Evolutionary conservation across 108 stramenopile genomes (phyloP).

Genomic region (Discostella pseudostelligera): DNA sequence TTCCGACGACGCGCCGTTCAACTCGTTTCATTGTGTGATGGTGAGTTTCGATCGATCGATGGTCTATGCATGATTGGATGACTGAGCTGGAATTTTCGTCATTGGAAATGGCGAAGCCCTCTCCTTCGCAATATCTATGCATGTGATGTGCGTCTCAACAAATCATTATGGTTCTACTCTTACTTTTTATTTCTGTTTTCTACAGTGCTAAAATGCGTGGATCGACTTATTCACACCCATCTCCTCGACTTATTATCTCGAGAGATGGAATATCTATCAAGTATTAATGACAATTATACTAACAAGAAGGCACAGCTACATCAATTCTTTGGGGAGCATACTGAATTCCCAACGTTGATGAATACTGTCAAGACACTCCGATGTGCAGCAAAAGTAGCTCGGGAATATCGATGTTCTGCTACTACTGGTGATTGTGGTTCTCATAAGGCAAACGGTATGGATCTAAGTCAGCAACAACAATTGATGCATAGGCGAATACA

Average conservation of each 20-base stretch:
- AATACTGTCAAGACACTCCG: conserved; percentile 23
- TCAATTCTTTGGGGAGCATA: conserved; percentile 37
- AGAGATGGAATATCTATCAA: conserved; percentile 46
- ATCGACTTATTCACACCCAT: conserved; percentile 49
- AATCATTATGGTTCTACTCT: neutral
- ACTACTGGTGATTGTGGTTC: neutral
- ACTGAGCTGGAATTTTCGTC: neutral
- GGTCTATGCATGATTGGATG: neutral
- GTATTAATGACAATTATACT: conserved; percentile 8
- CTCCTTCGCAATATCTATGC: neutral
- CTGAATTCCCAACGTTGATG: conserved; percentile 31
- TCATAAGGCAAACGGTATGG: too few species aligned
- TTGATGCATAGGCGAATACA: conserved; percentile 19
- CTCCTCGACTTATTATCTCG: conserved; percentile 45
- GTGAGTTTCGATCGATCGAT: conserved; percentile 13
- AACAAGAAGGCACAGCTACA: conserved; percentile 18
- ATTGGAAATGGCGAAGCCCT: too few species aligned
- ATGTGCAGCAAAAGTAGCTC: conserved; percentile 24
- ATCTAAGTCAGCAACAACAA: neutral
- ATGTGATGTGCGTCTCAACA: neutral
- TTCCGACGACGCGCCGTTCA: conserved; percentile 18
- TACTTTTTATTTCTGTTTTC: neutral
- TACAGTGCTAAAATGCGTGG: conserved; percentile 41
- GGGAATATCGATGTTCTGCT: conserved; percentile 22
- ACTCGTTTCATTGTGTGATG: conserved; percentile 26